Percentiles rank a stretch among this genome's conserved stretches.
phyloP scores from a whole-genome alignment of 2,329 filamentous ascomycete genomes.

The Cladophialophora psammophila region DNA sequence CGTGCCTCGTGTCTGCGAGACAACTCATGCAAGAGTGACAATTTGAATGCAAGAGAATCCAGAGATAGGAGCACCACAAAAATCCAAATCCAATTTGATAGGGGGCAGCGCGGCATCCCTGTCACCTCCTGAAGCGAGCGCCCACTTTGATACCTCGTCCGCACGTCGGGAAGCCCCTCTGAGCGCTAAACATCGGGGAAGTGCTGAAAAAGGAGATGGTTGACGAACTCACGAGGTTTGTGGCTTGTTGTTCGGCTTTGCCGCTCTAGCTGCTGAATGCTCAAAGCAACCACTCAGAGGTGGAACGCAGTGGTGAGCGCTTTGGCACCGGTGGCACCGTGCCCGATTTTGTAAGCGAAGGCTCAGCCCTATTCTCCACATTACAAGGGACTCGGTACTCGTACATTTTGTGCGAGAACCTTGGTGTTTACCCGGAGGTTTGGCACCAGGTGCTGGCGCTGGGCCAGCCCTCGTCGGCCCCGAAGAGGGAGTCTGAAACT shows the following conservation, averaged over 20 bases:
- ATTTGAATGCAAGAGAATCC: slow-evolving; percentile 10
- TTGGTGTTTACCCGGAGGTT: not conserved
- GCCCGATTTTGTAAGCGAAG: slow-evolving; percentile 5
- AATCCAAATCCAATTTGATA: not conserved
- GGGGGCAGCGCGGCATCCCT: not conserved
- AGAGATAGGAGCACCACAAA: slow-evolving; percentile 5
- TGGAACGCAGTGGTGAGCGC: not conserved
- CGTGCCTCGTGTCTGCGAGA: slow-evolving; percentile 7
- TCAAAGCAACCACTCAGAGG: not conserved
- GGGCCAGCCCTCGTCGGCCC: not conserved
- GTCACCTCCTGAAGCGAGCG: not conserved
- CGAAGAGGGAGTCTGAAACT: slow-evolving; percentile 4
- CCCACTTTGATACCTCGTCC: too few relatives aligned
- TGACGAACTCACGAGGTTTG: not conserved
- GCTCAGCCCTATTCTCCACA: slow-evolving; percentile 9
- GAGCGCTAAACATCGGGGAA: not conserved
- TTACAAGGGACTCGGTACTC: too few relatives aligned
- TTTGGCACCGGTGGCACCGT: not conserved
- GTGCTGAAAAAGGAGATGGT: not conserved
- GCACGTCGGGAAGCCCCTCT: not conserved
- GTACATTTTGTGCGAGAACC: not conserved
- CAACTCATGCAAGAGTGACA: not conserved
- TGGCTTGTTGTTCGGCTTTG: not conserved
- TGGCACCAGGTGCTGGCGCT: not conserved
- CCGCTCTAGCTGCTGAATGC: not conserved